Base-by-base conservation (phyloP, 129 eudicot species). In the Pittosporum tobira region DNA sequence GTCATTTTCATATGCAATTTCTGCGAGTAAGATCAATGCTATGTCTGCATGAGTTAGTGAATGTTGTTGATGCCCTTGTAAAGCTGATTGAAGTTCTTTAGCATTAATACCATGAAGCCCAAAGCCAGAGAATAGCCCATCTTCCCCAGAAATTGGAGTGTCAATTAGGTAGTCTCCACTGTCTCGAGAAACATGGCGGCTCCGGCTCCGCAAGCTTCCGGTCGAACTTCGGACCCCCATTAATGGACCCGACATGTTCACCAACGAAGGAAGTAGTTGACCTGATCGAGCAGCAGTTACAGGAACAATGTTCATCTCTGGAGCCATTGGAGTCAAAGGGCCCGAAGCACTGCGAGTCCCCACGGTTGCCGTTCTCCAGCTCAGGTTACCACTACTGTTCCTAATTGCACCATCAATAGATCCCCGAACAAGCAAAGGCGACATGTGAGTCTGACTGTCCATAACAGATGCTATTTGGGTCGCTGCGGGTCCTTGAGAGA, bases 301-400 rank as follows among this genome's bases (percentile, higher is more conserved):
- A 65, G 99, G 99, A 70, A 83, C 87, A 65, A 87, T 71, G 34
- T 79, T 87, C 68, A 91, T 59, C 73, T 91, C 99, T 2, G 99
- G 96, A 64, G 99, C 82, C 99, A 91, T 83, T 43, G 99, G 89
- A 52, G 79, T 91, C 69, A 91, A 55, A 10, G 99, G 99, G 20
- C 99, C 99, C 13, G 99, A 91, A 65, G 94, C 90, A 70, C 90
- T 91, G 62, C 99, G 75, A n/a, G 96, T 96, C 2, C 95, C 97
- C 14, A 89, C 95, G 12, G 73, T 88, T 5, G 88, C 86, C 7
- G 98, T 85, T 68, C 99, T 69, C 99, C 99, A 91, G 76, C 94
- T 91, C 82, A 91, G 59, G 77, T 88, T 91, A 53, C 99, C 99
- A 49, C 99, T 91, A 15, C 96, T 63, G 26, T 87, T 91, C 71